A percentile compares a stretch with the other conserved stretches of the same genome.
Conservation (phyloP, 2,329 filamentous ascomycete species). For the Pyrenochaeta sp. region DNA sequence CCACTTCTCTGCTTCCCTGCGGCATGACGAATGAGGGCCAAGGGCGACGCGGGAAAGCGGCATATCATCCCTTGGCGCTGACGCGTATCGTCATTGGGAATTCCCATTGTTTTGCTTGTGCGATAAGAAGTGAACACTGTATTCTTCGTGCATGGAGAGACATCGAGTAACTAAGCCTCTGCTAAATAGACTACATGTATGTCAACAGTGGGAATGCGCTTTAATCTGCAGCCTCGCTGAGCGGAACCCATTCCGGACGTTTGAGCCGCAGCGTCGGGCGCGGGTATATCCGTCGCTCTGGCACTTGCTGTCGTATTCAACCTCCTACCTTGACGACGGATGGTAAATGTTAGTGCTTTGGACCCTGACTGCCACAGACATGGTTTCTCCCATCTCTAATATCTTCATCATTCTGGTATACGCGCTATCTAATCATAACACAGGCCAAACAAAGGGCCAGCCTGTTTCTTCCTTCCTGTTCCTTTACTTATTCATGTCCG, state of each 20-base stretch:
- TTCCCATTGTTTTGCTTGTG: background rate
- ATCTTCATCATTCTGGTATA: conserved; percentile 1
- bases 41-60: conserved; percentile 27
- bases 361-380: no score
- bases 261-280: background rate
- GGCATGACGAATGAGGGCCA: conserved; percentile 24
- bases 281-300: background rate
- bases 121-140: no score
- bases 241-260: background rate
- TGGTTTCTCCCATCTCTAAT: no score
- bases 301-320: background rate
- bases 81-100: conserved; percentile 21
- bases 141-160: no score
- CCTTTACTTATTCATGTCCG: no score
- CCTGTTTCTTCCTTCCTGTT: no score
- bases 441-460: conserved; percentile 1
- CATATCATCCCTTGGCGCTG: conserved; percentile 28
- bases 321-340: no score
- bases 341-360: no score
- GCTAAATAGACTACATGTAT: no score
- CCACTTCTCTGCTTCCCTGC: conserved; percentile 14
- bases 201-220: no score
- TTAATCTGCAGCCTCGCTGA: no score
- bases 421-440: conserved; percentile 2
- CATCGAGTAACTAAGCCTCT: no score